Base-by-base conservation (phyloP, 192 early-diverging fungal genomes). In the Backusella mclennaniae region DNA sequence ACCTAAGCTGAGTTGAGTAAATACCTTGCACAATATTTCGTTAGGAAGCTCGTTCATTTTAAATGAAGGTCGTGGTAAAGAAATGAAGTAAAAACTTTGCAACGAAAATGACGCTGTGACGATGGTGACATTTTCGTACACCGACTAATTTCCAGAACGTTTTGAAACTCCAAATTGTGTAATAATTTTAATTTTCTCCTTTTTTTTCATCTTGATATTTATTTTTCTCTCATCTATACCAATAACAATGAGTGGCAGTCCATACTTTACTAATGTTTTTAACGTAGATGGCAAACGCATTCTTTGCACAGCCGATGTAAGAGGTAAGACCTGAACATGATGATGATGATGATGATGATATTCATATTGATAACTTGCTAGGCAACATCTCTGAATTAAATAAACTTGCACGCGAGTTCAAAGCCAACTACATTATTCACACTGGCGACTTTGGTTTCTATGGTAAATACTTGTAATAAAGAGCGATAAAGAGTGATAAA, bases 361-460 rank as follows among this genome's bases (percentile, higher is more conserved):
- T n/a, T 29, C 8, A 39, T 36, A 9, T 31, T 67, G 7, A 26
- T 7, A 23, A 38, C 4, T n/a, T 39, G 26, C 21, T 67, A 89
- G 89, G 89, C 39, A 80, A 85, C 33, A 83, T 90, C 31, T 90
- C 89, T 59, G 86, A 87, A 75, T 76, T 90, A 12, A 88, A 90
- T 74, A 73, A 81, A 39, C 79, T 90, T 19, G 89, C 87, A 49
- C 84, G 85, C 56, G 84, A 87, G 52, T 83, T 86, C 8, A 84
- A 85, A 39, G 89, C 89, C 6, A 79, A 83, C 38, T 73, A 82
- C 71, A 80, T 90, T 35, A 87, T 90, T 36, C 89, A 90, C 46
- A 86, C 87, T 26, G 89, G 89, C 31, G 89, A 90, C 76, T 90
- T 90, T 74, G 87, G 87, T 35, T 90, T 90, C 67, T 90, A 88